phyloP scores from a whole-genome alignment of 257 asterid genomes.

The Dorcoceras hygrometricum region DNA sequence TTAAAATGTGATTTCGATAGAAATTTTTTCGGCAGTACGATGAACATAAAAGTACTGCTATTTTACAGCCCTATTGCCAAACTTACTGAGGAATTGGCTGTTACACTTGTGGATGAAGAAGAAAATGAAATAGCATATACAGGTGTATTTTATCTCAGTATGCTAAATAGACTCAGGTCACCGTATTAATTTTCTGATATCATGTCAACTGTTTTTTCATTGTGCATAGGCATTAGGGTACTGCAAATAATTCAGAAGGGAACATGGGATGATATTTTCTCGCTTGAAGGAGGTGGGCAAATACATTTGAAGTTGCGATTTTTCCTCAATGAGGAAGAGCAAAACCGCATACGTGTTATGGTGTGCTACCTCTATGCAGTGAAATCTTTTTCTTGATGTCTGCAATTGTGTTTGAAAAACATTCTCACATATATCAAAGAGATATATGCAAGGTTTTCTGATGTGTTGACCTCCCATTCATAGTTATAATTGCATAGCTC shows the following conservation, averaged over 20 bases:
- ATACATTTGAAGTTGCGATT: slow-evolving; percentile 82
- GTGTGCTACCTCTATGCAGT: slow-evolving; percentile 31
- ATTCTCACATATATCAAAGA: background rate
- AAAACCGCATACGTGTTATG: slow-evolving; percentile 64
- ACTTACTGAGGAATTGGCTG: slow-evolving; percentile 62
- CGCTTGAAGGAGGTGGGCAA: slow-evolving; percentile 60
- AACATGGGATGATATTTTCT: slow-evolving; percentile 74
- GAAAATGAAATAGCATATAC: slow-evolving; percentile 66
- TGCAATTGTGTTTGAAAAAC: background rate
- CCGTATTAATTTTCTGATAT: background rate
- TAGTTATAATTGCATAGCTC: background rate
- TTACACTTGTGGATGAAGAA: slow-evolving; percentile 67
- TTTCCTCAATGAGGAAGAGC: slow-evolving; percentile 70
- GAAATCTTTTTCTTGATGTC: background rate
- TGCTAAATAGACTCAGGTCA: background rate
- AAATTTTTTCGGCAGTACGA: slow-evolving; percentile 6
- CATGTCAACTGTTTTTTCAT: slow-evolving; percentile 16
- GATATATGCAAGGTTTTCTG: background rate
- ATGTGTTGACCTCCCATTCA: background rate
- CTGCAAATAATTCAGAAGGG: slow-evolving; percentile 80
- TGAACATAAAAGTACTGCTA: slow-evolving; percentile 13
- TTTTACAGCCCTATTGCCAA: slow-evolving; percentile 75
- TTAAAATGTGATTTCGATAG: background rate
- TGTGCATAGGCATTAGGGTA: slow-evolving; percentile 53
- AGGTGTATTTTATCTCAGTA: slow-evolving; percentile 40